Evolutionary conservation across 73 alveolate species (phyloP), one percentile per base, ranked within the genome.

Genomic region (Paramecium sonneborni): DNA sequence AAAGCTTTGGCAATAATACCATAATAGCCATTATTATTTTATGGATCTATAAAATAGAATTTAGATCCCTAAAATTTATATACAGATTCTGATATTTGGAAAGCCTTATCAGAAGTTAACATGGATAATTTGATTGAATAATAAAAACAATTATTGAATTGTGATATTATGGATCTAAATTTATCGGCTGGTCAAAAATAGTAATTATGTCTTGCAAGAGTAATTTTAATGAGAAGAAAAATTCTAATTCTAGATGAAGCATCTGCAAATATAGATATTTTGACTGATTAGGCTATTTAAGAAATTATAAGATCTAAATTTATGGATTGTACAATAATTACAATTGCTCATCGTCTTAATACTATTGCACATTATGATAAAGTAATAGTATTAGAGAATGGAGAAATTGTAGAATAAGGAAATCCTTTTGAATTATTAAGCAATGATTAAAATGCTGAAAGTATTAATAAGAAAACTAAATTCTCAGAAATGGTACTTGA

Each of bases 221-320:
- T 95, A 10, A 69, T 95, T 35, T 84, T 95, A 15, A 94, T 76
- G 69, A 95, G 92, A 74, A 95, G 92, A 46, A 95, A 94, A 72
- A 95, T 95, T 38, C 87, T 95, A 1, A 86, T 95, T 7, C 91
- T 95, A 34, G 98, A 95, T 95, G 98, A 95, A 94, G 98, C 98
- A 21, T 94, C 98, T 14, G 93, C 98, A 24, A 94, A 95, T 85
- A 92, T 95, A 10, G 98, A 95, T 93, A 95, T 88, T 68, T 58
- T 70, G 8, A 89, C 98, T 14, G 98, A 95, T 93, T 39, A 67
- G 6, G 67, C 92, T 21, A 86, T 95, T 74, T 85, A 85, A 67
- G 82, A 95, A 43, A 82, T 92, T 18, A 95, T 95, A 9, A 85
- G 85, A 76, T 69, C 38, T 9, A 93, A 93, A 52, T 95, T 95